Base-by-base conservation (phyloP, 345 rosid genomes). In the Pugionium dolabratum region DNA sequence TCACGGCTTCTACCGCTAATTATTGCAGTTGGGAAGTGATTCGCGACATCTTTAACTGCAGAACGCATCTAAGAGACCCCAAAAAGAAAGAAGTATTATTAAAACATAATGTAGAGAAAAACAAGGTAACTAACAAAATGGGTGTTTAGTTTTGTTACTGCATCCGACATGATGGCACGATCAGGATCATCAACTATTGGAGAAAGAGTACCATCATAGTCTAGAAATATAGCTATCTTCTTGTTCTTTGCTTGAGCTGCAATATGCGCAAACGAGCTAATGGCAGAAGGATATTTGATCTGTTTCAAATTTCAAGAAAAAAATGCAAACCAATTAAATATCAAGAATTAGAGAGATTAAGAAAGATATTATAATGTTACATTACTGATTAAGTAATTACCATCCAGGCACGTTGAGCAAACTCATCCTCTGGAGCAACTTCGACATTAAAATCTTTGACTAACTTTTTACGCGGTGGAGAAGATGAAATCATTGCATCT, bases 1-100 rank as follows among this genome's bases (percentile, higher is more conserved):
- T 90, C 93, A 3, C 97, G 87, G 68, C 89, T 88, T 82, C 99
- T 84, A 77, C 99, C 99, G 57, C 93, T 94, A 53, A 94, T 86
- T 67, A 94, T 90, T 51, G 99, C 97, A 1, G 97, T 90, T 26
- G 99, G 97, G 70, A 86, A 94, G 75, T 74, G 67, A 69, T 69
- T 81, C 2, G 95, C 90, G 2, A 83, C 78, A 51, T 88, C 79
- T 80, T 78, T 88, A 72, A 94, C 95, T 9, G 86, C 88, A 77
- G 84, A 66, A 64, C 97, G 90, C 99, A 90, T 90, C 97, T 94
- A 77, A 40, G 37, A 75, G 18, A 63, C 2, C 29, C 4, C 1
- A 2, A 9, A 9, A n/a, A 33, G 26, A 1, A 1, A 7, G 0
- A 9, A 39, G 10, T 11, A 1, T 37, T 18, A 18, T 44, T 62